Evolutionary conservation across 768 basidiomycete species (phyloP).

Genomic region (Suillus subaureus): DNA sequence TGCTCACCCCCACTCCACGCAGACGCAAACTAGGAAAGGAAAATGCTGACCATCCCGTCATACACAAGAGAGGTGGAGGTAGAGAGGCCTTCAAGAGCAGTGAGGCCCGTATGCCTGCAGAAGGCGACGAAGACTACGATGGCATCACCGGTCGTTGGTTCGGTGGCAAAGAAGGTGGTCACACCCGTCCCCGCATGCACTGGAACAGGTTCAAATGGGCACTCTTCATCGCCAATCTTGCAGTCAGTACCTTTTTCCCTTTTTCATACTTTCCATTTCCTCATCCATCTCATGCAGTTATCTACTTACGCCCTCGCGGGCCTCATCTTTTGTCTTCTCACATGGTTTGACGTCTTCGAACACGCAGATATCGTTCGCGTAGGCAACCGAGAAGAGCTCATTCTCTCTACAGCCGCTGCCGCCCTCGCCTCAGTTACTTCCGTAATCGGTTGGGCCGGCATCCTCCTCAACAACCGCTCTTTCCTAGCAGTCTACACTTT

Average conservation of each 20-base stretch:
- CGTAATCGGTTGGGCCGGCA: slow-evolving; percentile 75
- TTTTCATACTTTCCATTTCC: not conserved
- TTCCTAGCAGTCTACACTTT: slow-evolving; percentile 78
- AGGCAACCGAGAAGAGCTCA: slow-evolving; percentile 66
- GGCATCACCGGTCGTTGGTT: slow-evolving; percentile 41
- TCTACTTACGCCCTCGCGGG: slow-evolving; percentile 60
- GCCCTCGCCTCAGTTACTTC: slow-evolving; percentile 62
- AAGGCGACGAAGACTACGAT: slow-evolving; percentile 60
- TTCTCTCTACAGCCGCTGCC: slow-evolving; percentile 71
- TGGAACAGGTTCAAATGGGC: slow-evolving; percentile 91
- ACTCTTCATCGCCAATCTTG: slow-evolving; percentile 51
- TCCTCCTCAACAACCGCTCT: slow-evolving; percentile 80
- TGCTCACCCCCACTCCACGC: slow-evolving; percentile 44
- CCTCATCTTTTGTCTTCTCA: slow-evolving; percentile 67
- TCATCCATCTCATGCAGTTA: slow-evolving; percentile 39
- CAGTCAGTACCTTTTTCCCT: not conserved
- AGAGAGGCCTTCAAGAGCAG: slow-evolving; percentile 62
- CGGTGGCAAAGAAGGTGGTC: slow-evolving; percentile 40
- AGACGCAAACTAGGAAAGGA: slow-evolving; percentile 33
- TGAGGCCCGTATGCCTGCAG: slow-evolving; percentile 53
- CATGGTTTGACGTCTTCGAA: slow-evolving; percentile 76
- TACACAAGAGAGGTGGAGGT: slow-evolving; percentile 71
- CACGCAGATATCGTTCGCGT: slow-evolving; percentile 73
- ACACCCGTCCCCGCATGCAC: slow-evolving; percentile 45
- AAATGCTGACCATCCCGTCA: slow-evolving; percentile 26